Evolutionary conservation across 176 grass and related monocot species (phyloP).

Genomic region (Hsuehochloa calcarea): DNA sequence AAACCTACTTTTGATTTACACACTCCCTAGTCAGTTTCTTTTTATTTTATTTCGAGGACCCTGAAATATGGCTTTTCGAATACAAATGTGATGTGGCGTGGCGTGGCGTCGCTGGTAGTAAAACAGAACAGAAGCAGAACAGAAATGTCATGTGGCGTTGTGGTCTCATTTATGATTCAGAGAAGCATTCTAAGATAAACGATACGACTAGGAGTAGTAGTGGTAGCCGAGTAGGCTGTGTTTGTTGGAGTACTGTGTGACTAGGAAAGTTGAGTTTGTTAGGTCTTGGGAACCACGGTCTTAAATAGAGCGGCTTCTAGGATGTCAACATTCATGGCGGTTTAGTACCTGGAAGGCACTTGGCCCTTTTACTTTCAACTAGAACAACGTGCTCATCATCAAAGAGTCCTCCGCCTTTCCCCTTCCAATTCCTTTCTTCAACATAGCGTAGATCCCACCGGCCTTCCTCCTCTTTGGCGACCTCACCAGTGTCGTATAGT

Average conservation of each 20-base stretch:
- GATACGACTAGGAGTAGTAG: not conserved
- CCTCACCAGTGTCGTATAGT: too few relatives aligned
- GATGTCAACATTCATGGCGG: not conserved
- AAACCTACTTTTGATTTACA: not conserved
- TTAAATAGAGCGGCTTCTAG: conserved; percentile 12
- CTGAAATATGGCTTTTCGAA: not conserved
- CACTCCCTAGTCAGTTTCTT: not conserved
- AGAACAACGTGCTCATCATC: too few relatives aligned
- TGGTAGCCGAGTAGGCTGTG: not conserved
- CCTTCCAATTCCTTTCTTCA: too few relatives aligned
- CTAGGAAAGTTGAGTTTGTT: not conserved
- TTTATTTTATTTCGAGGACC: not conserved
- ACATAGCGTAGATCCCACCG: too few relatives aligned
- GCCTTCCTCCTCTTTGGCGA: too few relatives aligned
- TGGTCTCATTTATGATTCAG: not conserved
- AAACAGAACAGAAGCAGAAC: too few relatives aligned
- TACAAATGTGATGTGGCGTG: too few relatives aligned
- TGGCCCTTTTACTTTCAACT: too few relatives aligned
- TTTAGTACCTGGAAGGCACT: not conserved
- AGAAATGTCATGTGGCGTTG: not conserved
- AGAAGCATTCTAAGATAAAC: not conserved
- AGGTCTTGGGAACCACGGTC: not conserved
- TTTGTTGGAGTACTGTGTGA: not conserved
- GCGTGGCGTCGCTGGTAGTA: too few relatives aligned
- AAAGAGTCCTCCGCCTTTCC: too few relatives aligned